These are phyloP conservation scores for Fusarium sp. DNA, from an alignment of 2,329 filamentous ascomycete species.

Conservation along the genomic window DNA sequence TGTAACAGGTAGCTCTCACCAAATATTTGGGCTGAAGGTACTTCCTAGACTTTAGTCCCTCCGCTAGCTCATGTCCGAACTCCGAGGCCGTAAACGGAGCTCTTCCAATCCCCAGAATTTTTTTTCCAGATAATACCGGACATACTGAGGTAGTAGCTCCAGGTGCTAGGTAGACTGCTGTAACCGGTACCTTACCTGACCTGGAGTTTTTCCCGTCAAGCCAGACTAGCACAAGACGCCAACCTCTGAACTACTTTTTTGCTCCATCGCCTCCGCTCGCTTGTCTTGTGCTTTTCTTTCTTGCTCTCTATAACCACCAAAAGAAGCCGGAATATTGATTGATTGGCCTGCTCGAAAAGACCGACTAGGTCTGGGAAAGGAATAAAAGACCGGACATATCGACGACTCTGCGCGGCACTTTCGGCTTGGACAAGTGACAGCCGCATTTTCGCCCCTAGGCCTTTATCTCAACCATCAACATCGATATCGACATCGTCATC, in stretches of 20 bases:
- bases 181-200: constrained; percentile 16
- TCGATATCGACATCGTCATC: constrained; percentile 32
- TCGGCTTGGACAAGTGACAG: constrained; percentile 34
- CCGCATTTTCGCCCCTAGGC: constrained; percentile 37
- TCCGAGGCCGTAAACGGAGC: constrained; percentile 56
- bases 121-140: constrained; percentile 47
- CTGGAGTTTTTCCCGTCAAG: constrained; percentile 36
- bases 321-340: constrained; percentile 1
- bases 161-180: constrained; percentile 5
- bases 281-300: constrained; percentile 26
- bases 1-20: not conserved
- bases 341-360: constrained; percentile 24
- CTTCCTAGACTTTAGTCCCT: not conserved
- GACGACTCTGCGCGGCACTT: constrained; percentile 22
- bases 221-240: constrained; percentile 26
- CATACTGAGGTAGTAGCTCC: constrained; percentile 14
- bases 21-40: not conserved
- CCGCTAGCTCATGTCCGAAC: constrained; percentile 45
- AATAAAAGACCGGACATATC: constrained; percentile 10
- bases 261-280: constrained; percentile 38
- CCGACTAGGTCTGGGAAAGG: constrained; percentile 8
- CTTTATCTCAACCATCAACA: constrained; percentile 32
- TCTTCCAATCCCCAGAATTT: constrained; percentile 46
- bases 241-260: constrained; percentile 35
- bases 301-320: constrained; percentile 13